These are phyloP conservation scores for Leccinellum luteum DNA, from an alignment of 768 basidiomycete species.

Conservation along the genomic window DNA sequence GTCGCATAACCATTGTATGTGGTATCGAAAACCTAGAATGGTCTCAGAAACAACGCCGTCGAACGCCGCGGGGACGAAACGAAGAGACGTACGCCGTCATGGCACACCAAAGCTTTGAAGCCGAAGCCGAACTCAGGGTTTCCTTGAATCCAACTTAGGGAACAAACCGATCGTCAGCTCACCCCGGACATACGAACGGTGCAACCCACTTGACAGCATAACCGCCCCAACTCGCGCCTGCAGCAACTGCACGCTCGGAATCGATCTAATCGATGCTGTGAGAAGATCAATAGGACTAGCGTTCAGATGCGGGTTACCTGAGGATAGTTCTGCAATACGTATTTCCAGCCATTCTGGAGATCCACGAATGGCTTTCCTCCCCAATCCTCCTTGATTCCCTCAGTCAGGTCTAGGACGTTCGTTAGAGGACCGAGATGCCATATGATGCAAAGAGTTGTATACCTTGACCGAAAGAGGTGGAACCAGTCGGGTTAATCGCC, in stretches of 20 bases:
- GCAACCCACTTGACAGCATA: conserved; percentile 77
- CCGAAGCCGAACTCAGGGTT: conserved; percentile 84
- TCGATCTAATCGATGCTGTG: conserved; percentile 49
- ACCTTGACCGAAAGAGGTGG: conserved; percentile 91
- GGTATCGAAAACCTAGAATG: conserved; percentile 65
- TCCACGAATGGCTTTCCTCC: conserved; percentile 85
- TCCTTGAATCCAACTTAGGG: conserved; percentile 86
- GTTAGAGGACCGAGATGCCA: background rate
- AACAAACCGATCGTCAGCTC: background rate
- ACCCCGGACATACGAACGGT: background rate
- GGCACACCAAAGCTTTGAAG: conserved; percentile 90
- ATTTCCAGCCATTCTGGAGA: conserved; percentile 70
- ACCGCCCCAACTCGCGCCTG: conserved; percentile 85
- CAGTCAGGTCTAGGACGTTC: conserved; percentile 59
- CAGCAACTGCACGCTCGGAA: conserved; percentile 64
- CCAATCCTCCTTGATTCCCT: conserved; percentile 79
- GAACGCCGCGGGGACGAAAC: background rate
- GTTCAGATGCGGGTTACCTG: conserved; percentile 44
- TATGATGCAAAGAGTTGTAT: conserved; percentile 1
- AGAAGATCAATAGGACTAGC: background rate
- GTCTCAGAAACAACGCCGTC: background rate
- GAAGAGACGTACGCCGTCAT: conserved; percentile 72
- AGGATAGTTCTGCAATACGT: conserved; percentile 62
- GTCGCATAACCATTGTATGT: conserved; percentile 83
- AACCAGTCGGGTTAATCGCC: conserved; percentile 91